A percentile compares a stretch with the other conserved stretches of the same genome.
Evolutionary conservation across 495 filamentous ascomycete species (phyloP).

Genomic region (Cenococcum geophilum): DNA sequence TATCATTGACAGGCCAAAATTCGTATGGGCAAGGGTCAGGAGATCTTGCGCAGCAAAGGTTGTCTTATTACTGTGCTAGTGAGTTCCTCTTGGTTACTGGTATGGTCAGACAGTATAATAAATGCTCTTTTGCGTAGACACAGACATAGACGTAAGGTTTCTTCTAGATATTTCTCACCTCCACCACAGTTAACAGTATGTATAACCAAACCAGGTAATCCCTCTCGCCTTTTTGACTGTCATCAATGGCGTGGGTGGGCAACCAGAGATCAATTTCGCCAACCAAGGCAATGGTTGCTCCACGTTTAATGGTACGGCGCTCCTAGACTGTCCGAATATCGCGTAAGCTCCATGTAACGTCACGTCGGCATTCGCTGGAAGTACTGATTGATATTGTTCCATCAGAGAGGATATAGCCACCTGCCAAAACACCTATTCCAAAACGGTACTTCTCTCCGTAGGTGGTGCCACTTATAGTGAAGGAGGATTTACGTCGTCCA

Average conservation of each 20-base stretch:
- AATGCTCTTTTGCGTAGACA: conserved; percentile 18
- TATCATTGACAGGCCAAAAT: not conserved
- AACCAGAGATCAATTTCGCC: conserved; percentile 55
- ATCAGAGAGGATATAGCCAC: conserved; percentile 33
- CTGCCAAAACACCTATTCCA: conserved; percentile 28
- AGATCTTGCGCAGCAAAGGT: conserved; percentile 3
- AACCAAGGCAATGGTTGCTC: conserved; percentile 54
- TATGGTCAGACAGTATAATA: not conserved
- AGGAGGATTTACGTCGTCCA: conserved; percentile 26
- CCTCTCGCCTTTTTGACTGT: conserved; percentile 46
- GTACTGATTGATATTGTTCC: not conserved
- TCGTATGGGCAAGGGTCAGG: not conserved
- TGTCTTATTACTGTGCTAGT: conserved; percentile 11
- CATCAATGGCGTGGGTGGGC: conserved; percentile 42
- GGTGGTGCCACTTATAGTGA: conserved; percentile 33
- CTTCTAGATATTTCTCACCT: not conserved
- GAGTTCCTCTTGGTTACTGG: not conserved
- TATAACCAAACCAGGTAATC: conserved; percentile 30
- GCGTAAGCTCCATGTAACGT: conserved; percentile 42
- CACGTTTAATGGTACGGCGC: conserved; percentile 49
- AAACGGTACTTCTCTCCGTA: conserved; percentile 32
- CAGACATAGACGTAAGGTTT: conserved; percentile 32
- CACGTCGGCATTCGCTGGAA: not conserved
- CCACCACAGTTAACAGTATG: not conserved
- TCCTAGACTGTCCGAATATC: conserved; percentile 57